Conservation (phyloP, 2,329 filamentous ascomycete species). For the Fusarium nurragi region DNA sequence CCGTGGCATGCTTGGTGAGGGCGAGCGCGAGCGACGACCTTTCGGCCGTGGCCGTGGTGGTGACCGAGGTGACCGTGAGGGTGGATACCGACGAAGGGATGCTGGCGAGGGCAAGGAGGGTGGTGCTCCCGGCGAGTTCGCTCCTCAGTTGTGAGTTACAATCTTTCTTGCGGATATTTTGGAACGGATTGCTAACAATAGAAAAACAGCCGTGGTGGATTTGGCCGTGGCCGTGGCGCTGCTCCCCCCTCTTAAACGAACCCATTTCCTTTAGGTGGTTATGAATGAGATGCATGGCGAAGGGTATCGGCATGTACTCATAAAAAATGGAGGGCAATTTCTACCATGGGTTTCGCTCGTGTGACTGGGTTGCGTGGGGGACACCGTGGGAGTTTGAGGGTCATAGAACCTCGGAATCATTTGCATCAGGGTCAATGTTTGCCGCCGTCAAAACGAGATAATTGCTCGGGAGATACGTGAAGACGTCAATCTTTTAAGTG, state of each 20-base stretch:
- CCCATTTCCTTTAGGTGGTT: constrained; percentile 54
- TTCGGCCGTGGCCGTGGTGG: constrained; percentile 82
- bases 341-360: constrained; percentile 53
- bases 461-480: constrained; percentile 46
- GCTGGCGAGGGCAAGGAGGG: constrained; percentile 89
- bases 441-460: constrained; percentile 50
- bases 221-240: constrained; percentile 86
- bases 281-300: constrained; percentile 57
- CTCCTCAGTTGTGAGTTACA: constrained; percentile 81
- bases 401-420: constrained; percentile 60
- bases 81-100: constrained; percentile 92
- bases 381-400: constrained; percentile 59
- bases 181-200: constrained; percentile 48
- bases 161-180: neutral
- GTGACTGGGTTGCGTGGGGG: constrained; percentile 53
- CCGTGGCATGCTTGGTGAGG: constrained; percentile 96
- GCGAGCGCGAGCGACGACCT: constrained; percentile 81
- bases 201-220: constrained; percentile 77
- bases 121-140: constrained; percentile 89
- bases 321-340: constrained; percentile 56
- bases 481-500: constrained; percentile 40
- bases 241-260: constrained; percentile 72
- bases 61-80: constrained; percentile 83
- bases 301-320: constrained; percentile 59
- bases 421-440: constrained; percentile 58